Evolutionary conservation across 495 filamentous ascomycete genomes (phyloP).

Genomic region (Penicillium lividum): DNA sequence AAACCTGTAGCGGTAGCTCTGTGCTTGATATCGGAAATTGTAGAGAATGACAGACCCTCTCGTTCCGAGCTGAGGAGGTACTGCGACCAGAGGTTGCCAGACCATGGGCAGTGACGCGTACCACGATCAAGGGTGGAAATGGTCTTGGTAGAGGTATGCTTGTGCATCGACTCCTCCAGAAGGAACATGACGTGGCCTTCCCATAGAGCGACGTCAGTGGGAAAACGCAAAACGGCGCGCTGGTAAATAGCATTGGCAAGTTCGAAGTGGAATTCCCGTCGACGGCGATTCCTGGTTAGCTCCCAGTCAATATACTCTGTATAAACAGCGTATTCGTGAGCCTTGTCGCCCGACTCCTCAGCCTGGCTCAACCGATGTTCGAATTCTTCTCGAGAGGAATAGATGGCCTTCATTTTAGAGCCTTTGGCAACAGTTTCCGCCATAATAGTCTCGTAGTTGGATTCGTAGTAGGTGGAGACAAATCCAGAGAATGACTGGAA

Average conservation of each 20-base stretch:
- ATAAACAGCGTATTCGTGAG: slow-evolving; percentile 59
- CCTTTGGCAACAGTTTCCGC: slow-evolving; percentile 63
- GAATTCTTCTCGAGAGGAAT: slow-evolving; percentile 65
- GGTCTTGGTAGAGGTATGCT: slow-evolving; percentile 32
- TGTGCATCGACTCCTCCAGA: slow-evolving; percentile 46
- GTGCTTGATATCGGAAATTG: slow-evolving; percentile 87
- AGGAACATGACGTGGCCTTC: slow-evolving; percentile 79
- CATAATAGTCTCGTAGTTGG: slow-evolving; percentile 80
- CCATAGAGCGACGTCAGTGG: slow-evolving; percentile 72
- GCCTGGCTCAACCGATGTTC: slow-evolving; percentile 69
- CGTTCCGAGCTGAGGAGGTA: slow-evolving; percentile 81
- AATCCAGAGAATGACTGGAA: slow-evolving; percentile 81
- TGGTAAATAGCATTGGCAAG: slow-evolving; percentile 76
- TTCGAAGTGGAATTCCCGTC: slow-evolving; percentile 56
- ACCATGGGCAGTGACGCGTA: slow-evolving; percentile 89
- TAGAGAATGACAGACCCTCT: slow-evolving; percentile 69
- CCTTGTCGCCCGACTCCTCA: slow-evolving; percentile 55
- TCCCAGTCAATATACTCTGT: slow-evolving; percentile 86
- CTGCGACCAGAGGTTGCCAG: slow-evolving; percentile 84
- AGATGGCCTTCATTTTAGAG: slow-evolving; percentile 68
- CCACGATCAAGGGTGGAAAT: slow-evolving; percentile 68
- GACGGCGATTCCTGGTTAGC: slow-evolving; percentile 56
- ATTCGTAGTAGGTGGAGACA: slow-evolving; percentile 72
- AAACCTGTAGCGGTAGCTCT: slow-evolving; percentile 80
- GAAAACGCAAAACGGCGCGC: slow-evolving; percentile 67